Percentiles rank a stretch among this genome's conserved stretches.
These are phyloP conservation scores for Pythium utonaiense DNA, from an alignment of 352 stramenopile species.

Conservation along the genomic window DNA sequence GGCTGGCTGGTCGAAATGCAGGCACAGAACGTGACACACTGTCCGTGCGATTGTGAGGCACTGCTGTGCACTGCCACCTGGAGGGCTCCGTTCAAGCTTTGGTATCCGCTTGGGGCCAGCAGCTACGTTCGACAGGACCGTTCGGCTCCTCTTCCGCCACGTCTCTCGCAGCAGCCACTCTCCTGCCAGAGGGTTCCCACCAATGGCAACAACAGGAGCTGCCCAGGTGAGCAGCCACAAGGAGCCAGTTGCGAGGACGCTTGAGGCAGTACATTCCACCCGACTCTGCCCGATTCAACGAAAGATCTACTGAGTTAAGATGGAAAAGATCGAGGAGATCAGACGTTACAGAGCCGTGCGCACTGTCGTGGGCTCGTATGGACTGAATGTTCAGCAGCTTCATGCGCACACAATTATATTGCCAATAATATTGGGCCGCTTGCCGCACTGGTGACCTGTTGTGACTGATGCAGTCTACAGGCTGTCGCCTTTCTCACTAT, in stretches of 20 bases:
- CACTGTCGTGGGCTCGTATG: neutral
- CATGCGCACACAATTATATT: neutral
- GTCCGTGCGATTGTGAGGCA: neutral
- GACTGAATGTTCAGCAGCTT: neutral
- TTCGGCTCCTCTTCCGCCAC: neutral
- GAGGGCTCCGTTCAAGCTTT: neutral
- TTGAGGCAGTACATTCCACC: neutral
- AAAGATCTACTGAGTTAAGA: neutral
- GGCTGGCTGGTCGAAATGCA: neutral
- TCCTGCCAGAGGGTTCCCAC: neutral
- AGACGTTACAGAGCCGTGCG: neutral
- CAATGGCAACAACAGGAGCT: neutral
- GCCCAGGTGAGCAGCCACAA: too few species aligned
- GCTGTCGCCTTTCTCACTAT: too few species aligned
- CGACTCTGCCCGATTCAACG: too few species aligned
- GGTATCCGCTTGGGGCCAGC: neutral
- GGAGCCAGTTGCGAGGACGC: neutral
- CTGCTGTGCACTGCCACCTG: neutral
- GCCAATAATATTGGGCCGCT: neutral
- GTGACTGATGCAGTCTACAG: too few species aligned
- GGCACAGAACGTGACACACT: neutral
- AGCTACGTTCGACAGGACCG: neutral
- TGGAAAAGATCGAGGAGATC: neutral
- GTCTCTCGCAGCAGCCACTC: neutral
- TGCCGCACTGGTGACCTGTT: too few species aligned